These are phyloP conservation scores for Cladosporium sp. DNA, from an alignment of 2,329 filamentous ascomycete genomes.

Conservation along the genomic window DNA sequence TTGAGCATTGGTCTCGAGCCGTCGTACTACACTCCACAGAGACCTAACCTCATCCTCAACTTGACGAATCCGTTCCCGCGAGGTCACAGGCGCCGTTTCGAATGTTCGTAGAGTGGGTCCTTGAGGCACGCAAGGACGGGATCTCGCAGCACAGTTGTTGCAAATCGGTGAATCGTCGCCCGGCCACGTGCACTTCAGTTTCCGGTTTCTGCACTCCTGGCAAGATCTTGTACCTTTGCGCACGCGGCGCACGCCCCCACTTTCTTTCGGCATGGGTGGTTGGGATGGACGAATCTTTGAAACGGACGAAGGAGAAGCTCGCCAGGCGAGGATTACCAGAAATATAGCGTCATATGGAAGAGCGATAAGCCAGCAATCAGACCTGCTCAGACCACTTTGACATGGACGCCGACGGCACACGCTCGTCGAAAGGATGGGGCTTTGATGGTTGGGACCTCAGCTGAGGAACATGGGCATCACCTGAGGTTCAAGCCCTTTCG, in stretches of 20 bases:
- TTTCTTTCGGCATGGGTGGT: constrained; percentile 1
- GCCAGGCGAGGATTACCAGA: not conserved
- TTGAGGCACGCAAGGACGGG: constrained; percentile 15
- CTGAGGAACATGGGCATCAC: not conserved
- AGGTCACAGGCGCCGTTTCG: constrained; percentile 5
- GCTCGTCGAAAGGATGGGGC: not conserved
- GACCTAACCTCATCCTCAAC: constrained; percentile 29
- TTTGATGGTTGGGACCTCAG: not conserved
- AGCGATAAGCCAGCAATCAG: not conserved
- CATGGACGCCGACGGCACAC: not conserved
- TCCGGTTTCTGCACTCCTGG: constrained; percentile 5
- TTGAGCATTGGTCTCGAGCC: constrained; percentile 26
- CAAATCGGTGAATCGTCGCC: not conserved
- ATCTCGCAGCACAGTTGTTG: constrained; percentile 16
- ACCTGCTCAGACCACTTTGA: not conserved
- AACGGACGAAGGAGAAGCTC: constrained; percentile 2
- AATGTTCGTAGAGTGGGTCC: not conserved
- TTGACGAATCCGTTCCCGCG: constrained; percentile 16
- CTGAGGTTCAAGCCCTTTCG: not conserved
- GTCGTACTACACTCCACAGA: constrained; percentile 26
- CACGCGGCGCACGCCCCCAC: not conserved
- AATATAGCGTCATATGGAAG: not conserved
- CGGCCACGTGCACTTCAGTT: constrained; percentile 5
- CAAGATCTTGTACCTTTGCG: constrained; percentile 10
- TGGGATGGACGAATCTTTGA: not conserved